Evolutionary conservation across 2,329 filamentous ascomycete genomes (phyloP).

Genomic region (Thielaviopsis euricoi): DNA sequence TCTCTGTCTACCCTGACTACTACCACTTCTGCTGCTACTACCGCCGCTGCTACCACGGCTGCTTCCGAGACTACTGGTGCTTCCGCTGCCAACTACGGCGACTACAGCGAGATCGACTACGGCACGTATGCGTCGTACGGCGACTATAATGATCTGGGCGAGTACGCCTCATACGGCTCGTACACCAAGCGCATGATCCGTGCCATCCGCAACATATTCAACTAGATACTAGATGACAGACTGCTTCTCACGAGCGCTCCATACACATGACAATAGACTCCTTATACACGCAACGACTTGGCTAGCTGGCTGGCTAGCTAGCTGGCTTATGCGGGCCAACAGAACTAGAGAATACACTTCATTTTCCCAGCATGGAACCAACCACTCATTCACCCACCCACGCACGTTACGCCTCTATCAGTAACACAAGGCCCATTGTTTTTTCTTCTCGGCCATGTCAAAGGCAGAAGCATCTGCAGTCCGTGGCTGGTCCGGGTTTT

Average conservation of each 20-base stretch:
- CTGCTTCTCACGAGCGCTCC: neutral
- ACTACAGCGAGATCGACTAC: neutral
- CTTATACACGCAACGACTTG: no score
- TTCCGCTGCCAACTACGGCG: neutral
- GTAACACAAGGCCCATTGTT: no score
- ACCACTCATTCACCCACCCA: no score
- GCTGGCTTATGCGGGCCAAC: no score
- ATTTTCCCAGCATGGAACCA: no score
- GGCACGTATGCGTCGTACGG: constrained; percentile 5
- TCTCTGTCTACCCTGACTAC: neutral
- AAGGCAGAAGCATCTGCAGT: no score
- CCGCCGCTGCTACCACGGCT: neutral
- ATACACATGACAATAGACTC: neutral
- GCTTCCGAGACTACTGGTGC: neutral
- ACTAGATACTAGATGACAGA: neutral
- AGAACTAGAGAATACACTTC: no score
- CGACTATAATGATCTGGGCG: constrained; percentile 2
- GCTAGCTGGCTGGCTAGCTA: neutral
- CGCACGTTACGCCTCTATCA: no score
- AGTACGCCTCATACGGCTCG: neutral
- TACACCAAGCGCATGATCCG: constrained; percentile 7
- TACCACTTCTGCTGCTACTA: neutral
- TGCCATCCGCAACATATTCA: neutral
- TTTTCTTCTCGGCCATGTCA: no score
- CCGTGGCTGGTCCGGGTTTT: no score